Conservation (phyloP, 75 land plant genomes). For the Pinus taeda region DNA sequence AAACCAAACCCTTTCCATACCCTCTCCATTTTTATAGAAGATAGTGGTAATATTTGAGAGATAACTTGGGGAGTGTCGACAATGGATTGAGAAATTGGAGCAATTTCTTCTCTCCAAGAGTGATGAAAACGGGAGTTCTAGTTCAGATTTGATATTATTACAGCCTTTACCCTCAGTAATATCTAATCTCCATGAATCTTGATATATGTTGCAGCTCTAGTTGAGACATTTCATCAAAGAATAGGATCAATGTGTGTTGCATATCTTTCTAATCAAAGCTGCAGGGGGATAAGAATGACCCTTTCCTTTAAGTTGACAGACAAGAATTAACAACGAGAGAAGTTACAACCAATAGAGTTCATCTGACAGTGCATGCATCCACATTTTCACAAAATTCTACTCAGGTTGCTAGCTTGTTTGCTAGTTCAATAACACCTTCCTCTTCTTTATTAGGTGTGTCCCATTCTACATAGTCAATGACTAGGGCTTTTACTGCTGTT, state of each 20-base stretch:
- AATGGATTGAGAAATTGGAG: too few species aligned
- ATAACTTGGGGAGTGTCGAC: too few species aligned
- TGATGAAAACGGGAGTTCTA: too few species aligned
- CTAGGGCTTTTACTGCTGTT: slow-evolving; percentile 28
- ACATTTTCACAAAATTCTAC: slow-evolving; percentile 45
- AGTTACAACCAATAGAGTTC: too few species aligned
- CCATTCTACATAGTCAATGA: slow-evolving; percentile 19
- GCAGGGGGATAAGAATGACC: slow-evolving; percentile 65
- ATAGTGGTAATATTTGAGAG: too few species aligned
- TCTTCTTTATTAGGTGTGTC: slow-evolving; percentile 10
- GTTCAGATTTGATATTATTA: too few species aligned
- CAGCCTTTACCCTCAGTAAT: too few species aligned
- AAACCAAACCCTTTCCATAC: too few species aligned
- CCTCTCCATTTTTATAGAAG: too few species aligned
- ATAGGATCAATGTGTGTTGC: slow-evolving; percentile 81
- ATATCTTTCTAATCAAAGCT: slow-evolving; percentile 74
- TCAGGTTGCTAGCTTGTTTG: slow-evolving; percentile 54
- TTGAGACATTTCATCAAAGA: slow-evolving; percentile 83
- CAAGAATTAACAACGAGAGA: slow-evolving; percentile 35
- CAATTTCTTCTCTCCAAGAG: too few species aligned
- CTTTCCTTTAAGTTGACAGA: slow-evolving; percentile 92
- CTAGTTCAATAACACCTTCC: slow-evolving; percentile 38
- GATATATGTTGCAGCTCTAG: slow-evolving; percentile 20
- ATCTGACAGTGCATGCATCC: slow-evolving; percentile 29
- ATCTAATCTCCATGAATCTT: too few species aligned